Evolutionary conservation across 768 basidiomycete species (phyloP), one percentile per base, ranked within the genome.

Genomic region (Boletales sp.): DNA sequence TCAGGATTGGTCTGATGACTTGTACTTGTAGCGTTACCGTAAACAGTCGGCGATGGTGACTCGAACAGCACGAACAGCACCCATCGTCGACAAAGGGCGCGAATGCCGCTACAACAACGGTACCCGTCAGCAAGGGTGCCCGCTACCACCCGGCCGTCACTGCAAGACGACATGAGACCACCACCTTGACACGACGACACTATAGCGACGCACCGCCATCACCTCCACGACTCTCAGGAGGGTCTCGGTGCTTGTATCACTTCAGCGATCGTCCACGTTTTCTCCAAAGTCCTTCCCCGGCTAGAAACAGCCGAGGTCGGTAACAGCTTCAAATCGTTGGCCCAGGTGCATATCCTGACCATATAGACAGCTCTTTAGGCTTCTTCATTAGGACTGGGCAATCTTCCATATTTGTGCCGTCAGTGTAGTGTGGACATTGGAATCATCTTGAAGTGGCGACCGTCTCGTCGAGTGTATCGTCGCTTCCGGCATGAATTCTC

Each of bases 361-460:
- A n/a, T 47, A 43, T 37, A 38, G 54, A 27, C 71, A 89, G 76
- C 74, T 97, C 2, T 73, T 95, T 52, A 73, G 70, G 45, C 97
- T 91, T 65, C 76, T 99, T 21, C 76, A 78, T 10, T 77, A 83
- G 0, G 71, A 86, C 38, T 80, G 67, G 54, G 72, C 85, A 0
- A 72, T 80, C 2, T 94, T 91, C 63, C 94, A 97, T 65, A 77
- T 82, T 43, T 86, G 92, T 18, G 81, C 88, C 8, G 87, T 90
- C 24, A 83, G 75, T 58, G 71, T 97, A 29, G 76, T 97, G 15
- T 97, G 95, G 94, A 74, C 79, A 0, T 67, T 97, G 36, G 83
- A 93, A 57, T 70, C 54, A 48, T 74, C 36, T n/a, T n/a, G n/a
- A 61, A 78, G 14, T 74, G 81, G 29, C 63, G 73, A 74, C 13